phyloP scores from a whole-genome alignment of 331 rosid genomes.

The Saraca asoca region DNA sequence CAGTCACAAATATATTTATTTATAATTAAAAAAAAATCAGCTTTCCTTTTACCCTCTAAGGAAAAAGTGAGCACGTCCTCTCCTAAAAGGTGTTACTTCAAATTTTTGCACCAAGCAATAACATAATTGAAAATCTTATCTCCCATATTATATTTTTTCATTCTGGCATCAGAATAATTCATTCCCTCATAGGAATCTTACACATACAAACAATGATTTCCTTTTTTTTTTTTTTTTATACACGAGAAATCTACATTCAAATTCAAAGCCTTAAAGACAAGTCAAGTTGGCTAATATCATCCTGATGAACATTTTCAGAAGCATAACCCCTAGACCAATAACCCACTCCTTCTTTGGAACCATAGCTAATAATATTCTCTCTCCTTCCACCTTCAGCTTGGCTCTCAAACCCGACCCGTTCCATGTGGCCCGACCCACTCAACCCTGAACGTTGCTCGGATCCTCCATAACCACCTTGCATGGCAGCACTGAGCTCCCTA shows the following conservation, averaged over 20 bases:
- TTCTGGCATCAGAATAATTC: too few species aligned
- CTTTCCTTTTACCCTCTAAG: constrained; percentile 35
- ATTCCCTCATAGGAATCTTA: too few species aligned
- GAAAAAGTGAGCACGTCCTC: constrained; percentile 31
- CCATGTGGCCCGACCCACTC: constrained; percentile 11
- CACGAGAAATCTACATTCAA: background rate
- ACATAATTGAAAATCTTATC: background rate
- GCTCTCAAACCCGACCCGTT: constrained; percentile 21
- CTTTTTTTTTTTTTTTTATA: background rate
- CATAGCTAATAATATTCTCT: constrained; percentile 27
- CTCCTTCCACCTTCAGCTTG: constrained; percentile 35
- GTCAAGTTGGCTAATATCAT: constrained; percentile 75
- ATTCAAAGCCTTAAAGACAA: constrained; percentile 81
- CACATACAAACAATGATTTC: too few species aligned
- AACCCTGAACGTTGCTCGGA: constrained; percentile 25
- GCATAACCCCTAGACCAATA: constrained; percentile 43
- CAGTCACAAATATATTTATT: constrained; percentile 30
- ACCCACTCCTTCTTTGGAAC: constrained; percentile 39
- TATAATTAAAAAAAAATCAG: constrained; percentile 34
- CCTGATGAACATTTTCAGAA: constrained; percentile 59
- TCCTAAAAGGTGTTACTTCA: constrained; percentile 36
- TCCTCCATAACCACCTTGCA: constrained; percentile 30
- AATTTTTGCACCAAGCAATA: constrained; percentile 10
- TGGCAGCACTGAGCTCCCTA: constrained; percentile 52
- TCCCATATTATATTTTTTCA: background rate